Evolutionary conservation across 192 early-diverging fungal species (phyloP), one percentile per base, ranked within the genome.

Genomic region (Coemansia sp.): DNA sequence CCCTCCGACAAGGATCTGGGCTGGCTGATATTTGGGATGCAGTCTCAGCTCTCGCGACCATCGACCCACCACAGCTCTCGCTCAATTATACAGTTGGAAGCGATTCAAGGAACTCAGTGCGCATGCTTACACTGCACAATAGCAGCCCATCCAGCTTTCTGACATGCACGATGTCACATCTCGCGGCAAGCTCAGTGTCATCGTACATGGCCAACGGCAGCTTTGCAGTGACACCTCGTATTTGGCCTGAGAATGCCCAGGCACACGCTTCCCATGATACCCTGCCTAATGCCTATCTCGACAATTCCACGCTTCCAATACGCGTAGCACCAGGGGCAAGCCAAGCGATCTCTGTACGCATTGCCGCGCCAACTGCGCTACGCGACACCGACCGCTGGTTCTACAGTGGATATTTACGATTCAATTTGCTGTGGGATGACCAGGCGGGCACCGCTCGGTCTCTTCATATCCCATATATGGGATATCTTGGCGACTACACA

Each of bases 381-480:
- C 62, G 64, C 60, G 24, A 25, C 9, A 47, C 18, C 41, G 79
- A 76, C 44, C 61, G 49, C 25, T 82, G 79, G 79, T 53, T 76
- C 21, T 82, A 72, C 54, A 66, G 79, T 49, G 79, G 79, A 2
- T 82, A 73, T 47, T 23, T 82, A 52, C 69, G 64, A 2, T 75
- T 82, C 56, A 82, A 76, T 52, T 62, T 81, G 44, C 68, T 74
- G 23, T 81, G 78, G 78, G 78, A 74, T 51, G 78, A 74, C 65
- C 47, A 62, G 44, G 50, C 24, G 3, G 78, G 72, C n/a, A 82
- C 79, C 0, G 34, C 69, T 21, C 69, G 76, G 54, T 51, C 66
- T 8, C 66, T 82, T 7, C 73, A 81, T 50, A 68, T 82, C 49
- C 79, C 79, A 4, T 82, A 82, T 31, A 69, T 62, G 47, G 79